Percentiles rank a stretch among this genome's conserved stretches.
These are phyloP conservation scores for Boletellus deceptivus DNA, from an alignment of 1,284 basidiomycete species.

Conservation along the genomic window DNA sequence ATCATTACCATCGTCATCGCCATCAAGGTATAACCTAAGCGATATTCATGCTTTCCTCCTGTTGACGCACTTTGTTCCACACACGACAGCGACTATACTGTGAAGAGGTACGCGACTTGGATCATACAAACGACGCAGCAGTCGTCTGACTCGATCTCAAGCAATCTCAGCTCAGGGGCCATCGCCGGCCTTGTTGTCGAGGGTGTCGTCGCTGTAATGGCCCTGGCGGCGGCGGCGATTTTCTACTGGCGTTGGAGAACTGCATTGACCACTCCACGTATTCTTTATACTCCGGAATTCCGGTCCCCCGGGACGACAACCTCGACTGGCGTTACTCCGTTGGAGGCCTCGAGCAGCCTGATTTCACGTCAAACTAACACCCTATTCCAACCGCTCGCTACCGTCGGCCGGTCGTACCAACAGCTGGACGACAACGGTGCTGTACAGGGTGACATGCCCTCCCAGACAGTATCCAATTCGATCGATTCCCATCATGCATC, in stretches of 20 bases:
- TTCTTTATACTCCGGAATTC: constrained; percentile 3
- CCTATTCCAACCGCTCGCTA: constrained; percentile 2
- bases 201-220: constrained; percentile 13
- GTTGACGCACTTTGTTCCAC: neutral
- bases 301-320: constrained; percentile 6
- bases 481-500: neutral
- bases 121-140: neutral
- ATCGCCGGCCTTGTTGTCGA: constrained; percentile 25
- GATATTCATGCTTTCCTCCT: neutral
- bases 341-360: constrained; percentile 5
- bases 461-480: neutral
- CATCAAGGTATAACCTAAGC: constrained; percentile 13
- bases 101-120: constrained; percentile 13
- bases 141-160: constrained; percentile 6
- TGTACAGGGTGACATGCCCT: neutral
- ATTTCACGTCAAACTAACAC: neutral
- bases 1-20: neutral
- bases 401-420: neutral
- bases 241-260: constrained; percentile 28
- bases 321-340: constrained; percentile 6
- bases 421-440: neutral
- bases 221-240: constrained; percentile 15
- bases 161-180: constrained; percentile 21
- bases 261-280: neutral
- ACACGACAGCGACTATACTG: neutral